Base-by-base conservation (phyloP, 306 rosid genomes). In the Alnus glutinosa region DNA sequence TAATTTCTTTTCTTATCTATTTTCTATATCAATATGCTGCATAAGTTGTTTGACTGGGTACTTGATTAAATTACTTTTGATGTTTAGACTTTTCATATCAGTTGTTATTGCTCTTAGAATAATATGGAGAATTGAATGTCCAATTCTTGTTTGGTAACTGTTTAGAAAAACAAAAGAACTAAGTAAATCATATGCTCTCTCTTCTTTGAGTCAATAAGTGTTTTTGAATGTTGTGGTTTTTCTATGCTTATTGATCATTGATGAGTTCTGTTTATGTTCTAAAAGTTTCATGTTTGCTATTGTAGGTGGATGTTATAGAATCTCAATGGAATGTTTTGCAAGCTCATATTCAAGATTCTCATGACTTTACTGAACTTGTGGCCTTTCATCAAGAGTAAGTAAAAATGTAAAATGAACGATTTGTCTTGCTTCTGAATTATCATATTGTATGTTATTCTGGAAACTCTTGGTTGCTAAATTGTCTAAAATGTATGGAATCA, bases 281-380 rank as follows among this genome's bases (percentile, higher is more conserved):
- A 61, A 80, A 66, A 62, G 4, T 51, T 58, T 64, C 78, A n/a
- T 77, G 63, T 51, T 76, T 74, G 83, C 71, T 59, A n/a, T 81
- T 77, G 76, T 85, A 94, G 98, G 98, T 91, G 86, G 99, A 95
- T 79, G 97, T 95, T 55, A 91, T 93, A 84, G 99, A 95, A 91
- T 91, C 98, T 66, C 98, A 93, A 32, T 93, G 99, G 98, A 93
- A 93, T 72, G 90, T 91, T 82, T 88, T 95, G 87, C 98, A 95
- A 84, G 88, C 89, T 77, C 98, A 83, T 78, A 92, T 95, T 85
- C 97, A 92, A 87, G 92, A 93, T 55, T 95, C 98, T 80, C 97
- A 87, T 5, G 99, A 95, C 81, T 93, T 95, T 59, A 95, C 92
- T 7, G 94, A 90, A 83, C 97, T 95, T 32, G 99, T 91, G 79